Base-by-base conservation (phyloP, 345 rosid genomes). In the Rhodamnia rubescens region DNA sequence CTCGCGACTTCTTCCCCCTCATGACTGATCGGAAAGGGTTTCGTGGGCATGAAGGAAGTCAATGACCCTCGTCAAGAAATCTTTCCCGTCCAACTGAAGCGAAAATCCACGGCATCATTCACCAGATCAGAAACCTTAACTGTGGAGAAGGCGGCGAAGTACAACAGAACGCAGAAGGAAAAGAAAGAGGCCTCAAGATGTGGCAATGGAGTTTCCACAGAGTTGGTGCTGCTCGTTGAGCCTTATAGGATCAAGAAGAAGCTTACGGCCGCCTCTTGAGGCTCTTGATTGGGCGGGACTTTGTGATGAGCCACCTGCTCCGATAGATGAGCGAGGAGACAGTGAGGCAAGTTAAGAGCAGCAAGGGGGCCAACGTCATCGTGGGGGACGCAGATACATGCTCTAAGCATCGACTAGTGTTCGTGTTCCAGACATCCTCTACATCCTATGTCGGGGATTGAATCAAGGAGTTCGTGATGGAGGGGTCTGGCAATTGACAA, bases 311-410 rank as follows among this genome's bases (percentile, higher is more conserved):
- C 15, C 51, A 84, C 21, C 40, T 84, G 16, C 32, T 88, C 44
- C 81, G 83, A 0, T 83, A 53, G 27, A 24, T 86, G 22, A 56
- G 4, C 55, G 7, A 11, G 13, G 86, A 29, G 11, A 29, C 18
- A 1, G 15, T 22, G 14, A 32, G 15, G n/a, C 42, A 81, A 32
- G 44, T 88, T 5, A 22, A 13, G 69, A 83, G 50, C 15, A 18
- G 42, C 6, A 1, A 7, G 21, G 85, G 86, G 22, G 15, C n/a
- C 5, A 11, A n/a, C 11, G 75, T 86, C 2, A 14, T 11, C 7
- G 40, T 88, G 6, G 54, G 82, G 81, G 85, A 88, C 29, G 13
- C 24, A 18, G 86, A 88, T 51, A 86, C 87, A 13, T 13, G 58
- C 8, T 81, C 85, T 4, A 21, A 81, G 69, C 88, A 88, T 47